A percentile compares a stretch with the other conserved stretches of the same genome.
These are phyloP conservation scores for Irpex rosettiformis DNA, from an alignment of 1,284 basidiomycete genomes.

Conservation along the genomic window DNA sequence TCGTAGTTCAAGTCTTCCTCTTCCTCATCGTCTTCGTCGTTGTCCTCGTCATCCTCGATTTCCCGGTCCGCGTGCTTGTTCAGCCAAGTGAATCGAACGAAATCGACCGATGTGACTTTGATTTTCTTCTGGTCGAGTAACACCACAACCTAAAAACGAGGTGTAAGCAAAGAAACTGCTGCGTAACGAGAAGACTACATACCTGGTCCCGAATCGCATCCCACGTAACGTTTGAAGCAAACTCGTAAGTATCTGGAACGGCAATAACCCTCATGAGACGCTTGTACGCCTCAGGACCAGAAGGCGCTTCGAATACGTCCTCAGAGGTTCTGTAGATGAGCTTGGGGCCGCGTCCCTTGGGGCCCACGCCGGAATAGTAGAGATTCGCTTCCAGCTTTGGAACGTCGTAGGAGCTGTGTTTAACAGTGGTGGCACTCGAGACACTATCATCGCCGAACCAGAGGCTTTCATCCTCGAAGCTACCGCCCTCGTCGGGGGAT, in stretches of 20 bases:
- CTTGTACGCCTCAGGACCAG: conserved; percentile 17
- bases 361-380: conserved; percentile 20
- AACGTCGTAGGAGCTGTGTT: conserved; percentile 16
- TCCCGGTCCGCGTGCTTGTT: too few species aligned
- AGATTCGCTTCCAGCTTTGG: conserved; percentile 20
- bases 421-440: too few species aligned
- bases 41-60: too few species aligned
- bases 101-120: conserved; percentile 30
- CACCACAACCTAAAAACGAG: conserved; percentile 32
- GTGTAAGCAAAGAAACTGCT: conserved; percentile 28
- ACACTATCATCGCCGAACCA: too few species aligned
- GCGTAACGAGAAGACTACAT: conserved; percentile 28
- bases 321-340: conserved; percentile 19
- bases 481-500: too few species aligned
- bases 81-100: conserved; percentile 25
- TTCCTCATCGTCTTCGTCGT: background rate
- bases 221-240: conserved; percentile 22
- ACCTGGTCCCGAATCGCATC: conserved; percentile 31
- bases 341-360: conserved; percentile 19
- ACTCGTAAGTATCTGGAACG: conserved; percentile 14
- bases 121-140: conserved; percentile 30
- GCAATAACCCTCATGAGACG: conserved; percentile 18
- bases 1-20: too few species aligned
- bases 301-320: conserved; percentile 17
- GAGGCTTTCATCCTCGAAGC: too few species aligned